Base-by-base conservation (phyloP, 1,139 yeast species). In the Candida pseudoviswanathii region DNA sequence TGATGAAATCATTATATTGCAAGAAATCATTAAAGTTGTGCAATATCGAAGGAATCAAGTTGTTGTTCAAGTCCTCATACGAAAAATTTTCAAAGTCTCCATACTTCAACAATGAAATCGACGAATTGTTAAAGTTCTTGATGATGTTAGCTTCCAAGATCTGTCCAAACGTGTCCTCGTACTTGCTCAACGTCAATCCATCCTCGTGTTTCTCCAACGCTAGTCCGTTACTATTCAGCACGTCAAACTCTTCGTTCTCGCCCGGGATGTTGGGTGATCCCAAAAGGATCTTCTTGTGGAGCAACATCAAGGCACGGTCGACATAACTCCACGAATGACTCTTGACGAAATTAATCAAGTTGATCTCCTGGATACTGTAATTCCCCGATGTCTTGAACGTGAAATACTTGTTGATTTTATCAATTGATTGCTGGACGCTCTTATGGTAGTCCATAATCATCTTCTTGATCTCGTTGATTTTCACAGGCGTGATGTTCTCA, bases 21-120 rank as follows among this genome's bases (percentile, higher is more conserved):
- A 77, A 64, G 53, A 82, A 82, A 54, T 80, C 83, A 56, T 80
- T 79, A 54, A 82, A 64, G 56, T 81, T 81, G 58, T 82, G 86
- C 41, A 82, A 60, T n/a, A 83, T 71, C 1, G 83, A 75, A 1
- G 87, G 86, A 36, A 82, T 73, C 53, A 82, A 65, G 60, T 81
- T 82, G 55, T 71, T 78, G 34, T 77, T 70, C 53, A 82, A 61
- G 58, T 80, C 80, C 45, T 75, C 80, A 56, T 81, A 82, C 5
- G 72, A 67, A 60, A 79, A 68, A 54, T 67, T 60, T 45, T 65
- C 70, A 46, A 55, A 56, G 49, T 70, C 72, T 47, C 65, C 61
- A 55, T 77, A 68, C 44, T 69, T 66, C 29, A 78, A 58, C 50
- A 66, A 71, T 29, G 73, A 64, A 30, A 74, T 67, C 2, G 75